These are phyloP conservation scores for Xerophyta viscosa DNA, from an alignment of 106 monocot genomes.

Conservation along the genomic window DNA sequence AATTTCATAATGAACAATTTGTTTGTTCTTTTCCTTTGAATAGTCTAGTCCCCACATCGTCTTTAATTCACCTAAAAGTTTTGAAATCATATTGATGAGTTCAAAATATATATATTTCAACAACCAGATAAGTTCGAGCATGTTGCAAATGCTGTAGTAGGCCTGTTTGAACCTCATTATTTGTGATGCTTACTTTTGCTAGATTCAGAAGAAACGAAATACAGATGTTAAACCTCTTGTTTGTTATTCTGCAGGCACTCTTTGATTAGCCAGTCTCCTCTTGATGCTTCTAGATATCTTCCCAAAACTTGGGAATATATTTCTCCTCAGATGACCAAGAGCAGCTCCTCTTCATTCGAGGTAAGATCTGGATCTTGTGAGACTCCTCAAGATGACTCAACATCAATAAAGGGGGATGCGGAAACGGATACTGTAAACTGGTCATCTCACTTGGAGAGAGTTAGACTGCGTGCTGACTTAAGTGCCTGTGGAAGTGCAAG, in stretches of 20 bases:
- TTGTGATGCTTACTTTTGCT: no score
- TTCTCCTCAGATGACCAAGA: conserved; percentile 31
- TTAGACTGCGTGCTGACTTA: conserved; percentile 11
- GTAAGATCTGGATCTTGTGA: conserved; percentile 11
- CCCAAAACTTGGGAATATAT: conserved; percentile 18
- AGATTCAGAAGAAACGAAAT: no score
- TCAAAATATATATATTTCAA: no score
- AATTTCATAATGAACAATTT: no score
- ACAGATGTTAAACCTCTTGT: no score
- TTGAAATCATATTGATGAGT: no score
- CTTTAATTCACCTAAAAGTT: no score
- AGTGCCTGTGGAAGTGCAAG: conserved; percentile 9
- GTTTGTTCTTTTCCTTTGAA: no score
- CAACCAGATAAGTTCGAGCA: no score
- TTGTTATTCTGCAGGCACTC: conserved; percentile 53
- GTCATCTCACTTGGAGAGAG: conserved; percentile 6
- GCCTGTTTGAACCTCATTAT: no score
- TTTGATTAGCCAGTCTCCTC: conserved; percentile 77
- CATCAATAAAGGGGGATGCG: conserved; percentile 4
- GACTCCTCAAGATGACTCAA: conserved; percentile 23
- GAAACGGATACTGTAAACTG: conserved; percentile 18
- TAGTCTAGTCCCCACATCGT: no score
- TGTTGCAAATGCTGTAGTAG: no score
- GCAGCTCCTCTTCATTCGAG: conserved; percentile 35
- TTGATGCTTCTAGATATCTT: conserved; percentile 18